phyloP scores from a whole-genome alignment of 2,329 filamentous ascomycete species.

The Fusarium sp. region DNA sequence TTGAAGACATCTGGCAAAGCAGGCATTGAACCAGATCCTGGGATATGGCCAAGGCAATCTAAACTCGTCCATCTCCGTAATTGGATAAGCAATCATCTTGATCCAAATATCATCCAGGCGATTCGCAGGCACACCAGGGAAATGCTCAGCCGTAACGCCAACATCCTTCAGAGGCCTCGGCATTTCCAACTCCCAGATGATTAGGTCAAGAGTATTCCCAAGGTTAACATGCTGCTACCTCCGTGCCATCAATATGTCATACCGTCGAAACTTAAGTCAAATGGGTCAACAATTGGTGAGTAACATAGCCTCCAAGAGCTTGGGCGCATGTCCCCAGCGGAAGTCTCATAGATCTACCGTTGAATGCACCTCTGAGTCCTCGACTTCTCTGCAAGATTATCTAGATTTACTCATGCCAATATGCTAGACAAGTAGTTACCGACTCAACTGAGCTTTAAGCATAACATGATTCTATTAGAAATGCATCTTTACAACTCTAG shows the following conservation, averaged over 20 bases:
- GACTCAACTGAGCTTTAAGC: accelerated
- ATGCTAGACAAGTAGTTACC: background rate
- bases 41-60: too few species aligned
- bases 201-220: background rate
- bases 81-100: slow-evolving; percentile 1
- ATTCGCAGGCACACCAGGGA: background rate
- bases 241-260: background rate
- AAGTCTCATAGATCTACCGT: too few species aligned
- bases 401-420: too few species aligned
- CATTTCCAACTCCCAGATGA: background rate
- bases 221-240: background rate
- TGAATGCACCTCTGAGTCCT: too few species aligned
- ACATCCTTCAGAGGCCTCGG: background rate
- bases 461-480: background rate
- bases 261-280: background rate
- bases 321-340: too few species aligned
- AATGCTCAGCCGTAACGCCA: background rate
- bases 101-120: slow-evolving; percentile 17
- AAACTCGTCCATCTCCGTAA: background rate
- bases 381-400: too few species aligned
- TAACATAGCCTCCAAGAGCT: too few species aligned
- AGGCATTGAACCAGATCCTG: too few species aligned
- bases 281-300: too few species aligned
- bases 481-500: background rate
- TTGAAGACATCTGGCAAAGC: too few species aligned